phyloP scores from a whole-genome alignment of 2,329 filamentous ascomycete genomes.

The Talaromyces piceae region DNA sequence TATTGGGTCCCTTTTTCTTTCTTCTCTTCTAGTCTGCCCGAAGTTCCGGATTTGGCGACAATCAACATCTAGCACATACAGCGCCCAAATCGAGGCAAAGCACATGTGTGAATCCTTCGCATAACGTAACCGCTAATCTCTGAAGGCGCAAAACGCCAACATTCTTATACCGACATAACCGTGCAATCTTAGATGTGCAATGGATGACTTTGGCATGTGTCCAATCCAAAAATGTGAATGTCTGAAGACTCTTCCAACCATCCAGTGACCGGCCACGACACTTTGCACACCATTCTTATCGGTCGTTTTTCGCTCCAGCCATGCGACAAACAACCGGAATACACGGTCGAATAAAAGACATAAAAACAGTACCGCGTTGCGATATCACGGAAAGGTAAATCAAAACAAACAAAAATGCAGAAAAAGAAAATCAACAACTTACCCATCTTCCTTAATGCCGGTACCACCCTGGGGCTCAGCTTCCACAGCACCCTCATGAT shows the following conservation, averaged over 20 bases:
- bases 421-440: slow-evolving; percentile 44
- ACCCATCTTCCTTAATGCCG: slow-evolving; percentile 82
- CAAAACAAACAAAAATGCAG: not conserved
- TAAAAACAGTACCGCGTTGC: slow-evolving; percentile 15
- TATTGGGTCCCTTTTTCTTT: not conserved
- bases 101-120: slow-evolving; percentile 7
- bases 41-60: slow-evolving; percentile 4
- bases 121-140: slow-evolving; percentile 1
- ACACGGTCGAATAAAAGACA: slow-evolving; percentile 10
- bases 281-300: not conserved
- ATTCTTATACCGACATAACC: not conserved
- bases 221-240: not conserved
- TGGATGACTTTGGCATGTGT: not conserved
- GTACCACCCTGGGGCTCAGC: slow-evolving; percentile 24
- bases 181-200: not conserved
- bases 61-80: slow-evolving; percentile 6
- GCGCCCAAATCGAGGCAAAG: not conserved
- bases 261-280: not conserved
- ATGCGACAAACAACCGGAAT: not conserved
- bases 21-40: slow-evolving; percentile 1
- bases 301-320: not conserved
- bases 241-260: not conserved
- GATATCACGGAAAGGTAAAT: not conserved
- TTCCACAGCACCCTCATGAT: slow-evolving; percentile 21
- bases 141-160: not conserved